phyloP scores from a whole-genome alignment of 2,329 filamentous ascomycete species.

The Aureobasidium vineae region DNA sequence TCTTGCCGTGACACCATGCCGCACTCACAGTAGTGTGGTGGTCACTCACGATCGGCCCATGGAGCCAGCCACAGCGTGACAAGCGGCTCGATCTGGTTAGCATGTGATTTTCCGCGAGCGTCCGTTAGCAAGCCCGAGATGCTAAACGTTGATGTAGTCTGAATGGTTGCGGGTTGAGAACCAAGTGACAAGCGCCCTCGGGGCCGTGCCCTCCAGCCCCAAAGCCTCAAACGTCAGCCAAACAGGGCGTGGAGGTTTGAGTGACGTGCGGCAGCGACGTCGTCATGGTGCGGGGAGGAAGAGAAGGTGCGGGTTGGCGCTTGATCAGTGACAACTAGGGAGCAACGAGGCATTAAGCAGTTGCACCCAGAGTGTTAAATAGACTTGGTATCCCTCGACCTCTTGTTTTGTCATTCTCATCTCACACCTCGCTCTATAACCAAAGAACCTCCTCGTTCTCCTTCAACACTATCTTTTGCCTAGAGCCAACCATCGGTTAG shows the following conservation, averaged over 20 bases:
- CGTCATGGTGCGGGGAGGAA: slow-evolving; percentile 18
- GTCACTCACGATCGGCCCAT: slow-evolving; percentile 12
- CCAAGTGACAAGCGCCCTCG: background rate
- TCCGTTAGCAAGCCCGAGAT: background rate
- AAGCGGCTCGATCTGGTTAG: slow-evolving; percentile 19
- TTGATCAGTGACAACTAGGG: background rate
- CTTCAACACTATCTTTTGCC: background rate
- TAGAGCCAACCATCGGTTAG: slow-evolving; percentile 1
- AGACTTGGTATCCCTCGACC: slow-evolving; percentile 21
- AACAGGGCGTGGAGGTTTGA: background rate
- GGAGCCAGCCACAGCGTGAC: slow-evolving; percentile 13
- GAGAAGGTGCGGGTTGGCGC: background rate
- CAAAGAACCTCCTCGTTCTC: slow-evolving; percentile 7
- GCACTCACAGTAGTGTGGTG: background rate
- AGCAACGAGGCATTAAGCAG: slow-evolving; percentile 14
- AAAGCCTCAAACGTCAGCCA: background rate
- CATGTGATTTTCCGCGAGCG: slow-evolving; percentile 16
- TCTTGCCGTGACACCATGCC: slow-evolving; percentile 7
- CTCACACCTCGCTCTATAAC: background rate
- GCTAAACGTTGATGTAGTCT: background rate
- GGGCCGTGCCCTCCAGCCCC: background rate
- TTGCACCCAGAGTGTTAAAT: slow-evolving; percentile 12
- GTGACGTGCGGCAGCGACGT: slow-evolving; percentile 6
- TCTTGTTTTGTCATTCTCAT: slow-evolving; percentile 4
- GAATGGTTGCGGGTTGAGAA: background rate